Conservation (phyloP, 1,139 yeast species). For the Groenewaldozyma auringiensis region DNA sequence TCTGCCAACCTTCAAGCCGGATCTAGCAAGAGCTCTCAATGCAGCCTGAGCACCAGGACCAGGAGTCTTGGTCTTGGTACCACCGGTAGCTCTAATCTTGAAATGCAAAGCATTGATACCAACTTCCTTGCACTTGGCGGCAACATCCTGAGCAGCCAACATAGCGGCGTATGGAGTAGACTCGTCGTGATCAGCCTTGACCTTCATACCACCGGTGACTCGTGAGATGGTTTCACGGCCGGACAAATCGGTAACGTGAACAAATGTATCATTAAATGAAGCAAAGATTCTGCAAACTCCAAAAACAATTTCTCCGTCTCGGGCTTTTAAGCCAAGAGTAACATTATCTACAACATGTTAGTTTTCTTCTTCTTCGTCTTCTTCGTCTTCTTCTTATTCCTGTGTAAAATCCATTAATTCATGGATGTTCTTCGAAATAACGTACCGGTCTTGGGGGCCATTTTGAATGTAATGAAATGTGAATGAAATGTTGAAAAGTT, state of each 20-base stretch:
- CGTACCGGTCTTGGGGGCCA: constrained; percentile 19
- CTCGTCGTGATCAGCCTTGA: constrained; percentile 99
- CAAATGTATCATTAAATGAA: constrained; percentile 99
- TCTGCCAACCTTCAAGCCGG: constrained; percentile 99
- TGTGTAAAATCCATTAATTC: background rate
- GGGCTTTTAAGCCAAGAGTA: constrained; percentile 76
- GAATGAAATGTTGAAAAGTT: background rate
- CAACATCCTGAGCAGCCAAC: constrained; percentile 99
- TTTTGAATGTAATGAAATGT: constrained; percentile 4
- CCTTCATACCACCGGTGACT: constrained; percentile 99
- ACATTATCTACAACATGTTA: constrained; percentile 38
- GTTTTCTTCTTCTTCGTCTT: background rate
- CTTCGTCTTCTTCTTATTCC: background rate
- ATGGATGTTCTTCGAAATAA: background rate
- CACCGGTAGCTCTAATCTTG: constrained; percentile 99
- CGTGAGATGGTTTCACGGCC: constrained; percentile 99
- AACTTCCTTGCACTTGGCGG: constrained; percentile 97
- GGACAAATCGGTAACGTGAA: constrained; percentile 98
- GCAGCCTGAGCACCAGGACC: constrained; percentile 99
- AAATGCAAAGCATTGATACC: constrained; percentile 99
- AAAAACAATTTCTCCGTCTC: constrained; percentile 97
- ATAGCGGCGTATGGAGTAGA: constrained; percentile 99
- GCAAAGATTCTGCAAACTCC: constrained; percentile 99
- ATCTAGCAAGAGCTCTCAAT: constrained; percentile 99
- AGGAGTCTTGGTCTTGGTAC: constrained; percentile 99